Evolutionary conservation across 2,329 filamentous ascomycete species (phyloP).

Genomic region (Davidsoniella virescens): DNA sequence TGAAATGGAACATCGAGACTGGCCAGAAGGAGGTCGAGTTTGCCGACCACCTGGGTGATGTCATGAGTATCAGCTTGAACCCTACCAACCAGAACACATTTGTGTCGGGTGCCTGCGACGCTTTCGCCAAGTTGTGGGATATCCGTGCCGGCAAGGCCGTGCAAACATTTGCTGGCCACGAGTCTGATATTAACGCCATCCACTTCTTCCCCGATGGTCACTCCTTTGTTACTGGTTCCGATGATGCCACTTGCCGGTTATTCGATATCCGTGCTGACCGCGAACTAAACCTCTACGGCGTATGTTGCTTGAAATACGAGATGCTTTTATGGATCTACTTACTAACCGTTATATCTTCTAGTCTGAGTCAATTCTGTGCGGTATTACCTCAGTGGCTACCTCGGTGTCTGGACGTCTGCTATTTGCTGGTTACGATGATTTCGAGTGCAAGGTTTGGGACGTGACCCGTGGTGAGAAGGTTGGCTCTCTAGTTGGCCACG

Average conservation of each 20-base stretch:
- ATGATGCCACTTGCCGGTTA: slow-evolving; percentile 90
- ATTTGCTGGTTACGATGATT: slow-evolving; percentile 97
- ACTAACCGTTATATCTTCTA: slow-evolving; percentile 22
- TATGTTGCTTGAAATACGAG: slow-evolving; percentile 20
- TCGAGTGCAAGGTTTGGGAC: slow-evolving; percentile 99
- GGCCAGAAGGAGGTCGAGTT: slow-evolving; percentile 96
- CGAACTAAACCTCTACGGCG: slow-evolving; percentile 51
- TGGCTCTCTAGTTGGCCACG: slow-evolving; percentile 88
- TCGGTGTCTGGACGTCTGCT: slow-evolving; percentile 89
- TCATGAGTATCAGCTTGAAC: slow-evolving; percentile 99
- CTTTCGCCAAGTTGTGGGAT: slow-evolving; percentile 97
- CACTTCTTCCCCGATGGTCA: slow-evolving; percentile 99
- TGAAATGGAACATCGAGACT: slow-evolving; percentile 99
- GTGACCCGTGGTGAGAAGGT: slow-evolving; percentile 93
- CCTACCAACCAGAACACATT: slow-evolving; percentile 98
- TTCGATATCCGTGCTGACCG: slow-evolving; percentile 96
- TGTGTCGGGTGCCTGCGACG: slow-evolving; percentile 96
- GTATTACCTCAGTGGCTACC: slow-evolving; percentile 94
- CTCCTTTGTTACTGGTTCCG: slow-evolving; percentile 93
- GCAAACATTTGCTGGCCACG: slow-evolving; percentile 95
- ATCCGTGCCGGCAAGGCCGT: slow-evolving; percentile 96
- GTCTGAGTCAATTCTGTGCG: slow-evolving; percentile 94
- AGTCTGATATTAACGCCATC: slow-evolving; percentile 98
- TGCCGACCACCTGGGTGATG: slow-evolving; percentile 92
- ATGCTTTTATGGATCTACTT: background rate